These are phyloP conservation scores for Fusarium falciforme DNA, from an alignment of 2,329 filamentous ascomycete genomes.

Conservation along the genomic window DNA sequence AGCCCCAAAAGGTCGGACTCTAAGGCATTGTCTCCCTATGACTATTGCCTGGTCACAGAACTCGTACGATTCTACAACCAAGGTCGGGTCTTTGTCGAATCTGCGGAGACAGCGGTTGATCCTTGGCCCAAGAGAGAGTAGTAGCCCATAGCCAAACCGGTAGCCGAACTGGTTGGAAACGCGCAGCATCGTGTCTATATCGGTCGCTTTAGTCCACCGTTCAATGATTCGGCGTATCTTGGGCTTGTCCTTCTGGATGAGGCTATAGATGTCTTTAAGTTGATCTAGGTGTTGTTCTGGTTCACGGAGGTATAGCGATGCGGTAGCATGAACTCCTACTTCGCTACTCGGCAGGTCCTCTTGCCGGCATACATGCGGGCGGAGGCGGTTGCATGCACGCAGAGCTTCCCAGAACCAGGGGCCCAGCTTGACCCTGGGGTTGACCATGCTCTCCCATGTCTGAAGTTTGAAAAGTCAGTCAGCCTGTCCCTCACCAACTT, in stretches of 20 bases:
- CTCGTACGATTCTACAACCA: background rate
- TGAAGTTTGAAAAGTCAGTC: background rate
- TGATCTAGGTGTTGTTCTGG: background rate
- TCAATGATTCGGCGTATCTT: background rate
- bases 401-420: background rate
- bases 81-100: background rate
- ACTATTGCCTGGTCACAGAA: background rate
- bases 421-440: background rate
- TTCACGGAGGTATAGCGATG: background rate
- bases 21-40: background rate
- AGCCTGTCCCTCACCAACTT: background rate
- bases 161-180: background rate
- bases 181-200: background rate
- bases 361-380: background rate
- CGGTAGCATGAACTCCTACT: background rate
- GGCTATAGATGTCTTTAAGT: background rate
- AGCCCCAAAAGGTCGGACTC: background rate
- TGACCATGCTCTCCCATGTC: background rate
- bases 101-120: background rate
- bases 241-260: background rate
- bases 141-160: background rate
- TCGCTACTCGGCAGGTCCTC: background rate
- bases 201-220: background rate
- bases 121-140: background rate
- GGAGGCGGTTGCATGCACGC: background rate